A percentile compares a stretch with the other conserved stretches of the same genome.
phyloP scores from a whole-genome alignment of 1,139 yeast species.

The Candida tetrigidarum region DNA sequence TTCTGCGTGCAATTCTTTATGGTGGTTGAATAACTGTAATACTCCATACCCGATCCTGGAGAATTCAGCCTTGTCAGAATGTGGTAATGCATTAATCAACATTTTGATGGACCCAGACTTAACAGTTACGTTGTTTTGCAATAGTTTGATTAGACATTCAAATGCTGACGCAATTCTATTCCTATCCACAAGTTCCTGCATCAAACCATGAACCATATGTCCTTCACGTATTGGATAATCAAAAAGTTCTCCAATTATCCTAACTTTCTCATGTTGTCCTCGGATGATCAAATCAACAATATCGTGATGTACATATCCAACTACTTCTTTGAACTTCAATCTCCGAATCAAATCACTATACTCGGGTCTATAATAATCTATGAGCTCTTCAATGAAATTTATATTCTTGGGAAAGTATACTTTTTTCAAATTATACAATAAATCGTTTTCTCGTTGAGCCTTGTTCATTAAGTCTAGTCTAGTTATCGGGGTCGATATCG shows the following conservation, averaged over 20 bases:
- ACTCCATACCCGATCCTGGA: conserved; percentile 11
- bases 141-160: conserved; percentile 5
- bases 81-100: conserved; percentile 1
- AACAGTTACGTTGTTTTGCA: background rate
- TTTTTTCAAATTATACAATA: background rate
- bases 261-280: background rate
- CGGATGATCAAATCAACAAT: conserved; percentile 1
- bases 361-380: conserved; percentile 2
- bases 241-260: background rate
- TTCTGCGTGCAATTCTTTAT: background rate
- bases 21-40: conserved; percentile 11
- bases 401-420: background rate
- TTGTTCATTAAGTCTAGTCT: background rate
- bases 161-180: background rate
- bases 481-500: background rate
- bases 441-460: background rate
- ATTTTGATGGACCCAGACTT: background rate
- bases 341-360: background rate
- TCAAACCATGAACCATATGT: background rate
- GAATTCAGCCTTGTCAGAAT: background rate
- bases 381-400: conserved; percentile 5
- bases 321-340: background rate
- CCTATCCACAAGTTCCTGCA: background rate
- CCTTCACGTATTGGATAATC: background rate
- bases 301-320: background rate